These are phyloP conservation scores for Mrakia frigida DNA, from an alignment of 768 basidiomycete species.

Conservation along the genomic window DNA sequence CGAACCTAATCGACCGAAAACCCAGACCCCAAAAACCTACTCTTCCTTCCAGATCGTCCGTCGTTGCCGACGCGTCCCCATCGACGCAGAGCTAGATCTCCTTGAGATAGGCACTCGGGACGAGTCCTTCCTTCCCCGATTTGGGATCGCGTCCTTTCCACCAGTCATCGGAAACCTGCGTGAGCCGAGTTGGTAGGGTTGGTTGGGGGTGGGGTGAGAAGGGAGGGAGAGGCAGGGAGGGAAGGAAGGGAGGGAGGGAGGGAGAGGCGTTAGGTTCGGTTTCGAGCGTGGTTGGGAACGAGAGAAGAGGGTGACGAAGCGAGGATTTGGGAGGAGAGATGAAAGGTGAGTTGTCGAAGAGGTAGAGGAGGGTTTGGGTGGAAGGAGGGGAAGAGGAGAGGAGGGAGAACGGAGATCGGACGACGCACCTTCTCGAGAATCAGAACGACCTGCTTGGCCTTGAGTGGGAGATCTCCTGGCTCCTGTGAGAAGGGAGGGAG, in stretches of 20 bases:
- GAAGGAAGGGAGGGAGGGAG: neutral
- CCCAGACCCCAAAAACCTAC: no score
- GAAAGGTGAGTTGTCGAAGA: no score
- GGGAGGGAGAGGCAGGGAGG: neutral
- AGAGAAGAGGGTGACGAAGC: no score
- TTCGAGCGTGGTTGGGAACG: no score
- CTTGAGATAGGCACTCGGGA: constrained; percentile 30
- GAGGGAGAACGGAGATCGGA: neutral
- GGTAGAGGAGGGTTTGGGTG: no score
- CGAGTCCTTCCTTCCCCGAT: constrained; percentile 26
- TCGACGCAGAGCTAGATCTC: constrained; percentile 18
- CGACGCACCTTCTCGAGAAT: constrained; percentile 26
- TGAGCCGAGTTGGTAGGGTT: neutral
- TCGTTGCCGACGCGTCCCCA: neutral
- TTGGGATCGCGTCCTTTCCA: constrained; percentile 27
- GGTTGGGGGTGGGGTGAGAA: neutral
- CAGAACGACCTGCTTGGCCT: constrained; percentile 24
- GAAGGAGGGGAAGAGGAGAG: neutral
- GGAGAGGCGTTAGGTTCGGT: no score
- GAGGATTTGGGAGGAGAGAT: no score
- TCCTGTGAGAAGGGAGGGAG: constrained; percentile 9
- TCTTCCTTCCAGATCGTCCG: no score
- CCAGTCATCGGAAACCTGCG: constrained; percentile 26
- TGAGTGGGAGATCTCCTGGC: constrained; percentile 26
- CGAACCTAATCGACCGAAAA: no score